phyloP scores from a whole-genome alignment of 1,139 yeast species.

The Candida glucosophila region DNA sequence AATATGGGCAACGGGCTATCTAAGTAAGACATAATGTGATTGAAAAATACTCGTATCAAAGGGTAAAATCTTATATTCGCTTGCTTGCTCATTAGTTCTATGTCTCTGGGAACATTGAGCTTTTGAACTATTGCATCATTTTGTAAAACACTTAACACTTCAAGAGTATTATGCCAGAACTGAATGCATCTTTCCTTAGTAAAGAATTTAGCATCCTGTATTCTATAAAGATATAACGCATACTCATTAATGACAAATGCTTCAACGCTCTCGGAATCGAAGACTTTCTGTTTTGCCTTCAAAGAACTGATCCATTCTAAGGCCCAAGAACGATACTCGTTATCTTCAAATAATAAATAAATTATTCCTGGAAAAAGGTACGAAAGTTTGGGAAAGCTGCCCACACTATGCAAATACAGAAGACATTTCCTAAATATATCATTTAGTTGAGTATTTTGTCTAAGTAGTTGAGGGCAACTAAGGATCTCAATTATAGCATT shows the following conservation, averaged over 20 bases:
- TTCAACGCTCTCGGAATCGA: slow-evolving; percentile 13
- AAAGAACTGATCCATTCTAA: slow-evolving; percentile 15
- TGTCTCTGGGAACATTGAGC: slow-evolving; percentile 36
- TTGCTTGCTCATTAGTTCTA: slow-evolving; percentile 31
- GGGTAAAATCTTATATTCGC: slow-evolving; percentile 35
- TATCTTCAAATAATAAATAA: slow-evolving; percentile 46
- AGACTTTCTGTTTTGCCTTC: slow-evolving; percentile 6
- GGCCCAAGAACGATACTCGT: slow-evolving; percentile 42
- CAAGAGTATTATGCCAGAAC: slow-evolving; percentile 46
- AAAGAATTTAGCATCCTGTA: slow-evolving; percentile 46
- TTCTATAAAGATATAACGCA: slow-evolving; percentile 36
- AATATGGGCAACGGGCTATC: slow-evolving; percentile 47
- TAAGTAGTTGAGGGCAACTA: slow-evolving; percentile 40
- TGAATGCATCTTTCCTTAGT: slow-evolving; percentile 30
- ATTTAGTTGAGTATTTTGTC: slow-evolving; percentile 25
- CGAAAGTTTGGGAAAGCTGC: slow-evolving; percentile 3
- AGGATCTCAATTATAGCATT: slow-evolving; percentile 37
- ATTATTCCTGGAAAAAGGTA: slow-evolving; percentile 38
- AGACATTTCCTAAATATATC: slow-evolving; percentile 15
- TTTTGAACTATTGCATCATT: slow-evolving; percentile 27
- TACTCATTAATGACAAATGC: slow-evolving; percentile 46
- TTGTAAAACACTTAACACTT: slow-evolving; percentile 33
- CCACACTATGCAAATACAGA: slow-evolving; percentile 13
- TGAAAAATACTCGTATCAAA: slow-evolving; percentile 37
- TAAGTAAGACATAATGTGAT: slow-evolving; percentile 42